Base-by-base conservation (phyloP, 2,329 filamentous ascomycete species). In the Amylocarpus encephaloides region DNA sequence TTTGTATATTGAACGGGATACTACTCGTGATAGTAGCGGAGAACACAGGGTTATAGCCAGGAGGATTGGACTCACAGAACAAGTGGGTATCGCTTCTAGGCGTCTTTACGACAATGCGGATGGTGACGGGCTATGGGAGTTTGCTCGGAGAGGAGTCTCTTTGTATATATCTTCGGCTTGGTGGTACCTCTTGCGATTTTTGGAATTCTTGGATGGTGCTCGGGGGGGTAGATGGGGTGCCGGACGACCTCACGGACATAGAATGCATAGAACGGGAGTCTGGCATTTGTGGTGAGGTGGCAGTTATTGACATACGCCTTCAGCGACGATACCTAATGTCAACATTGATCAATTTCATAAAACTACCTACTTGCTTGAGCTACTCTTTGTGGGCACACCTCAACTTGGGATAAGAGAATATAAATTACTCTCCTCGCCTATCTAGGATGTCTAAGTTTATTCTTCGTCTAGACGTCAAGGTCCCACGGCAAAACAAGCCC, bases 1-100 rank as follows among this genome's bases (percentile, higher is more conserved):
- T 76, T 5, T 78, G 74, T 45, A 60, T 76, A 7, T 69, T 74
- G 1, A 75, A 76, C 50, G 77, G 74, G 9, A 70, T 75, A 26
- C 58, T 82, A 42, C 65, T 82, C 43, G 73, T 79, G 5, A 64
- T 78, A 50, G 70, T 82, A 9, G 68, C 70, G 46, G 70, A 69
- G 30, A 74, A 69, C 44, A 49, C 48, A 32, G 40, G 39, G 3
- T 29, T 46, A 45, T 45, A 35, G 45, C 7, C 30, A 18, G 6
- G 32, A 7, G 22, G 11, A 2, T 12, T 44, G 22, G n/a, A 29
- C 18, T 5, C 11, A 26, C 22, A 26, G 22, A 26, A 26, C 22
- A 7, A 26, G 22, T 7, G 4, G 22, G 22, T 26, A 26, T 4
- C 22, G 22, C 22, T 26, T 26, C 22, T 7, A 13, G 34, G 34